phyloP scores from a whole-genome alignment of 2,329 filamentous ascomycete genomes.

The Orbilia blumenaviensis region DNA sequence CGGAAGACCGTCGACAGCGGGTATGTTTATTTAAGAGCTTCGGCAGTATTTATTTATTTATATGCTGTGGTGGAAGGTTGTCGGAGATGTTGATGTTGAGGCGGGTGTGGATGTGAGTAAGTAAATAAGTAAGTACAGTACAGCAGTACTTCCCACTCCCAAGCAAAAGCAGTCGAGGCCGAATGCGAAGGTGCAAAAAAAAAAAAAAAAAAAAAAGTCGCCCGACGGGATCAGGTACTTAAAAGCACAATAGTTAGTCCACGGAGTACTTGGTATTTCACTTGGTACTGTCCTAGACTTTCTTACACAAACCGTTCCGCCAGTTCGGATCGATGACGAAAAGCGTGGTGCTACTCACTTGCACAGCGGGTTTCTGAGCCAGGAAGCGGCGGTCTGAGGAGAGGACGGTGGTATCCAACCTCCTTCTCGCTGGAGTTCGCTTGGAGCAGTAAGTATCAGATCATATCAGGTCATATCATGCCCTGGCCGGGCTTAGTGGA shows the following conservation, averaged over 20 bases:
- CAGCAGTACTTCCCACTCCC: too few relatives aligned
- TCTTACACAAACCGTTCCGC: too few relatives aligned
- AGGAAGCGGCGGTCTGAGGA: conserved; percentile 5
- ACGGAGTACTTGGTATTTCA: too few relatives aligned
- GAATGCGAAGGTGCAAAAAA: neutral
- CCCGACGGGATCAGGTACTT: conserved; percentile 4
- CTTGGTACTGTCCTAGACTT: too few relatives aligned
- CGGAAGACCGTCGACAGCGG: neutral
- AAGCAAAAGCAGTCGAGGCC: too few relatives aligned
- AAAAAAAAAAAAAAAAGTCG: neutral
- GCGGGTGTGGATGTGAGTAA: too few relatives aligned
- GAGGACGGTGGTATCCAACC: conserved; percentile 44
- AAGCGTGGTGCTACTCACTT: conserved; percentile 32
- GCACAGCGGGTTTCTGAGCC: conserved; percentile 8
- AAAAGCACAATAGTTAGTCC: conserved; percentile 14
- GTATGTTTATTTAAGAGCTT: neutral
- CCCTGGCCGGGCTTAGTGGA: conserved; percentile 25
- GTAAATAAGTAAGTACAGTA: too few relatives aligned
- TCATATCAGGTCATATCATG: conserved; percentile 51
- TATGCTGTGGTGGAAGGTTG: neutral
- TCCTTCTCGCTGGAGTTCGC: conserved; percentile 32
- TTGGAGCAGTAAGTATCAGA: conserved; percentile 51
- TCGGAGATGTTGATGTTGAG: neutral
- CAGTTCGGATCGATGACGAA: conserved; percentile 53
- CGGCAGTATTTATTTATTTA: conserved; percentile 27